Evolutionary conservation across 1,284 basidiomycete genomes (phyloP).

Genomic region (Rhodotorula sp.): DNA sequence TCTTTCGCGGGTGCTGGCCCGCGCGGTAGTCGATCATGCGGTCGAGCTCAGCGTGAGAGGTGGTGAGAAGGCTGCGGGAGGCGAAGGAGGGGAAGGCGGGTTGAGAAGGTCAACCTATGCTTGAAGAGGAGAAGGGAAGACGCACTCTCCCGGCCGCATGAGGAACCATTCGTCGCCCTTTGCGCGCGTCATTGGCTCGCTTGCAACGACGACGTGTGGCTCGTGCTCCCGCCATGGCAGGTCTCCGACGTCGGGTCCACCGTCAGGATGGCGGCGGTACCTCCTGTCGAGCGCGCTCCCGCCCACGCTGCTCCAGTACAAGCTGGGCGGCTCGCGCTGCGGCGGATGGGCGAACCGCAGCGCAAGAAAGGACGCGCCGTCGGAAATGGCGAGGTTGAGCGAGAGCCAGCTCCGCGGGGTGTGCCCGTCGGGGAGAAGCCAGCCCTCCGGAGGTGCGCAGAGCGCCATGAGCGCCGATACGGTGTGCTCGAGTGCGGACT

Average conservation of each 20-base stretch:
- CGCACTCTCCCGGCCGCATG: background rate
- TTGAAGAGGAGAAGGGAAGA: background rate
- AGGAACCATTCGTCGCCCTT: conserved; percentile 6
- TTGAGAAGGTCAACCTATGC: background rate
- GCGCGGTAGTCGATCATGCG: background rate
- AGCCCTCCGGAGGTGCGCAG: background rate
- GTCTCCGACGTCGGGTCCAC: background rate
- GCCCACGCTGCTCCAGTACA: conserved; percentile 10
- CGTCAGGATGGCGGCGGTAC: conserved; percentile 15
- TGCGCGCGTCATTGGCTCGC: conserved; percentile 21
- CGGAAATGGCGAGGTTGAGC: conserved; percentile 16
- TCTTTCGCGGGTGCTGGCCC: background rate
- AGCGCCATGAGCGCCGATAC: background rate
- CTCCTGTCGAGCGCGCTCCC: conserved; percentile 13
- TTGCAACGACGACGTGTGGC: conserved; percentile 27
- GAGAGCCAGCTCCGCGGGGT: conserved; percentile 1
- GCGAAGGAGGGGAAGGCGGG: background rate
- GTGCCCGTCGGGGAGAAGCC: background rate
- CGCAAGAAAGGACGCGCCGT: conserved; percentile 8
- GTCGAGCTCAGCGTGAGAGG: background rate
- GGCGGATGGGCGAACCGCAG: conserved; percentile 18
- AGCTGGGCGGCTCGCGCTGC: conserved; percentile 15
- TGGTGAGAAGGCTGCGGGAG: background rate
- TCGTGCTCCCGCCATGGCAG: background rate
- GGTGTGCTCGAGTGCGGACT: background rate